Percentiles rank a stretch among this genome's conserved stretches.
phyloP scores from a whole-genome alignment of 345 rosid genomes.

The Laguncularia racemosa region DNA sequence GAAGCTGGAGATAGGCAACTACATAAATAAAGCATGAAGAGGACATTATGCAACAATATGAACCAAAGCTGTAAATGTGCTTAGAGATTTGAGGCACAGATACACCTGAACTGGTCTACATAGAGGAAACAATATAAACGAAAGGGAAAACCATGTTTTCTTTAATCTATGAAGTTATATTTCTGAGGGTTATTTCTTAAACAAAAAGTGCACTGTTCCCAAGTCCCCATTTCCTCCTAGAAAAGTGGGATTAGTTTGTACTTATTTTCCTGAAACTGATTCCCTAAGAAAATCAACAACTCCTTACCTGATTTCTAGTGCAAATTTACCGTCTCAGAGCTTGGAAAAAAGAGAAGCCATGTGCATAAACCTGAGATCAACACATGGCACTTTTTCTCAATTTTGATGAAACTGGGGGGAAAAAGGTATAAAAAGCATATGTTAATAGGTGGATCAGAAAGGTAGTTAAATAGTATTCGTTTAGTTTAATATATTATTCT shows the following conservation, averaged over 20 bases:
- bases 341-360: slow-evolving; percentile 28
- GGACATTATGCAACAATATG: neutral
- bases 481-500: neutral
- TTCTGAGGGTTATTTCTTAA: too few relatives aligned
- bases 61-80: neutral
- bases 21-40: neutral
- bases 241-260: too few relatives aligned
- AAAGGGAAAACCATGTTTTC: neutral
- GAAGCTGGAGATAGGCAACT: slow-evolving; percentile 5
- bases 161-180: neutral
- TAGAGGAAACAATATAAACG: neutral
- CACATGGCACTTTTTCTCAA: slow-evolving; percentile 27
- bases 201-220: slow-evolving; percentile 6
- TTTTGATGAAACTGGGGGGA: neutral
- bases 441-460: neutral
- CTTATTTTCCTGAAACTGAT: neutral
- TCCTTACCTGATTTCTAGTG: slow-evolving; percentile 6
- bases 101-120: slow-evolving; percentile 5
- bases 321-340: slow-evolving; percentile 7
- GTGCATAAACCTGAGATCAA: slow-evolving; percentile 34
- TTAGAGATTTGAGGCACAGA: slow-evolving; percentile 6
- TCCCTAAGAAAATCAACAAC: slow-evolving; percentile 19
- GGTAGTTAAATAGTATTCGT: too few relatives aligned
- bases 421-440: too few relatives aligned
- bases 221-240: neutral